Evolutionary conservation across 2,329 filamentous ascomycete genomes (phyloP).

Genomic region (Sporothrix humicola): DNA sequence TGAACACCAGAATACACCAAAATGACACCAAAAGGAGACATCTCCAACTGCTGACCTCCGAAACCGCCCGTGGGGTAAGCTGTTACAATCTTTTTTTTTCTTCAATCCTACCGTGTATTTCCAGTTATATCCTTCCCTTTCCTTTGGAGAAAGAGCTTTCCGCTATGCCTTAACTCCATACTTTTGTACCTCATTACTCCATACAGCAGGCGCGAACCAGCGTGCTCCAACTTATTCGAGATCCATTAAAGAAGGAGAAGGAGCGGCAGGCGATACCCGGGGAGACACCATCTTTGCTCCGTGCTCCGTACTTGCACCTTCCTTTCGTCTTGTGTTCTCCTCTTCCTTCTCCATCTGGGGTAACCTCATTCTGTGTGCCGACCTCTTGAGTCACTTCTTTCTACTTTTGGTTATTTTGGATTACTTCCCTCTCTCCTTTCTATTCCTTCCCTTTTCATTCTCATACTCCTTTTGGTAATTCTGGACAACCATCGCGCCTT

Average conservation of each 20-base stretch:
- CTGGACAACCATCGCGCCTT: constrained; percentile 11
- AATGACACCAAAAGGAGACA: background rate
- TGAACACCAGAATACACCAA: background rate
- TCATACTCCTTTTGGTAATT: background rate
- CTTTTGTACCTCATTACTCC: background rate
- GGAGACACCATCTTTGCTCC: background rate
- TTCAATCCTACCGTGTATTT: background rate
- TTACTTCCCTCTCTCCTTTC: background rate
- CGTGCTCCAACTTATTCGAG: background rate
- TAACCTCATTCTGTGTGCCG: background rate
- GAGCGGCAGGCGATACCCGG: constrained; percentile 22
- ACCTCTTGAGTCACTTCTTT: constrained; percentile 10
- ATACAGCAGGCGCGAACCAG: constrained; percentile 14
- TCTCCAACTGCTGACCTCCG: constrained; percentile 30
- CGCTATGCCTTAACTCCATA: constrained; percentile 14
- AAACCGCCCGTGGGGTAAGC: constrained; percentile 33
- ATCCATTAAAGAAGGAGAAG: too few species aligned
- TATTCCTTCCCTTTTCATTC: background rate
- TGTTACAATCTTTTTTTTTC: background rate
- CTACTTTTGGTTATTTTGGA: background rate
- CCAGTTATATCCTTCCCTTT: background rate
- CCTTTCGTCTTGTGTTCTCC: background rate
- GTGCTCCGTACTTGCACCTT: constrained; percentile 1
- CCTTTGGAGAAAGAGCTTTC: background rate
- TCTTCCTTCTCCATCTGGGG: constrained; percentile 18